Base-by-base conservation (phyloP, 2,329 filamentous ascomycete species). In the Aspergillus ruber region DNA sequence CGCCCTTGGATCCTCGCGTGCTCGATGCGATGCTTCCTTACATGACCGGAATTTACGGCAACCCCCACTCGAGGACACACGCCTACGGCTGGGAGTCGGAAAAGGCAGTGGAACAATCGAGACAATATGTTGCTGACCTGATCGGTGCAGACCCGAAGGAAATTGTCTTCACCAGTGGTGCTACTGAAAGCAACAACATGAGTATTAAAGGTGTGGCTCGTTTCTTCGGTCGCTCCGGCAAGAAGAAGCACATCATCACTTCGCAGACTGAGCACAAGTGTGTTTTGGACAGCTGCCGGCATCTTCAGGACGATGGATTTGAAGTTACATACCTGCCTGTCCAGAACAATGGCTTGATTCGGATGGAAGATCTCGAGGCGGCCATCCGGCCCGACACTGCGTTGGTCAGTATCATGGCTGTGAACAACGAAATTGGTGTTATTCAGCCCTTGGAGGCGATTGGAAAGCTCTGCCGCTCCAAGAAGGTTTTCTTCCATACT, bases 341-440 rank as follows among this genome's bases (percentile, higher is more conserved):
- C 4, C 81, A 90, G 70, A 80, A 73, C 62, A 91, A 88, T 56
- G 93, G 93, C n/a, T 74, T 97, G 56, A 77, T 98, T 60, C 81
- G 85, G 56, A 80, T 98, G 75, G 79, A 86, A 38, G 82, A 93
- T 58, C 80, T 98, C 25, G 86, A 94, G 72, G 86, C 84, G 18
- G 89, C 91, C 20, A 94, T 98, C 53, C 83, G 87, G 51, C 90
- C 90, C 0, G 90, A 97, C 51, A 98, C 93, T 12, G 84, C 83
- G 39, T 74, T 98, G 25, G 90, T 97, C 69, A 96, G 90, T 65
- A 88, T 98, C 70, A 98, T 98, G 93, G 84, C 93, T 1, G 93
- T 98, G 62, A 98, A 98, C 77, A 98, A 98, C 69, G 93, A 98
- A 73, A 97, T 98, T 61, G 93, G 93, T 63, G 93, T 98, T n/a